A percentile compares a stretch with the other conserved stretches of the same genome.
Evolutionary conservation across 1,139 yeast genomes (phyloP).

Genomic region (Scheffersomyces lignicola): DNA sequence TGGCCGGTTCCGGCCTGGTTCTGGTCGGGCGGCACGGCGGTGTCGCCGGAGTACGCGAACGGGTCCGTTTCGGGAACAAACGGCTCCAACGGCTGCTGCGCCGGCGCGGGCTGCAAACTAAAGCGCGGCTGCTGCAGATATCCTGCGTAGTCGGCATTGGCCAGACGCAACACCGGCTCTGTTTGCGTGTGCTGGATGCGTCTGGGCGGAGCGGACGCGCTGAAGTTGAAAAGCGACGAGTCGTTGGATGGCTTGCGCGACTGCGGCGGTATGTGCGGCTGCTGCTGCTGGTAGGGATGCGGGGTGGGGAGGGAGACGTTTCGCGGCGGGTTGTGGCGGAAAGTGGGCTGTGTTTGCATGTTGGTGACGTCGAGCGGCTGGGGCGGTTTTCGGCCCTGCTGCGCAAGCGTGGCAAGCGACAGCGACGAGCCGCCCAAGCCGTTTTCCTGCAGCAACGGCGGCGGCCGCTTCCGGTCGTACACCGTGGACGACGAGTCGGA

Average conservation of each 20-base stretch:
- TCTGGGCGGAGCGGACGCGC: neutral
- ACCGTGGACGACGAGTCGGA: neutral
- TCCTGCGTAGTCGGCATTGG: too few relatives aligned
- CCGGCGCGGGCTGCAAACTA: too few relatives aligned
- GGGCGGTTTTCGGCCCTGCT: neutral
- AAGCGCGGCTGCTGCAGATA: too few relatives aligned
- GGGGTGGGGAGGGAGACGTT: neutral
- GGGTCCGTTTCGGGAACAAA: too few relatives aligned
- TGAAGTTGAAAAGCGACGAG: neutral
- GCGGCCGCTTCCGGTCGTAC: neutral
- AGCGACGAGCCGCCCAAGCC: neutral
- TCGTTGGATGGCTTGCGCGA: neutral
- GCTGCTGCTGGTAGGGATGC: neutral
- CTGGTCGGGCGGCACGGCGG: too few relatives aligned
- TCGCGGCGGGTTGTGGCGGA: neutral
- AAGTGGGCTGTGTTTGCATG: too few relatives aligned
- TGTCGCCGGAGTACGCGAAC: too few relatives aligned
- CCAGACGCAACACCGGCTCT: too few relatives aligned
- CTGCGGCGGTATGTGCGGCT: neutral
- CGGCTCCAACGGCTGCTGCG: too few relatives aligned
- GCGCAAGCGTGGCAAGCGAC: neutral
- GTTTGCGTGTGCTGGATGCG: neutral
- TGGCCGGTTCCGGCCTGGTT: too few relatives aligned
- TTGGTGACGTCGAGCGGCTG: slow-evolving; percentile 1
- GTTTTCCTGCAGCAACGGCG: neutral